Conservation (phyloP, 164 flowering plant species). For the Tinospora cordifolia region DNA sequence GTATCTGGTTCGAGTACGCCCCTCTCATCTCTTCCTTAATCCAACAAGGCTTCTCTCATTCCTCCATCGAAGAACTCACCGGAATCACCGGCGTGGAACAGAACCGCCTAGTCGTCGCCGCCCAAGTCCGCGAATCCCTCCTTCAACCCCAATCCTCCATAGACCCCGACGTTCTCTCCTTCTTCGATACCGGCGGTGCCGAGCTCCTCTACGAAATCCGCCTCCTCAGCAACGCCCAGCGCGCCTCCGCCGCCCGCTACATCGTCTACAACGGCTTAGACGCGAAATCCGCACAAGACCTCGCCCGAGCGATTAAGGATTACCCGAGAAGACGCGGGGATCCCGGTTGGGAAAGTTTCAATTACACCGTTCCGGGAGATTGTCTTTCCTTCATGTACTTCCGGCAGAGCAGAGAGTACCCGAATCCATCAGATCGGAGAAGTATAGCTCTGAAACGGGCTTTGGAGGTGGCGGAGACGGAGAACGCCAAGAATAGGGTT, state of each 20-base stretch:
- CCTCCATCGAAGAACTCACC: constrained; percentile 70
- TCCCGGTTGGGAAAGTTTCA: constrained; percentile 53
- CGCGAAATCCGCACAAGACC: constrained; percentile 41
- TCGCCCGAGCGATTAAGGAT: constrained; percentile 86
- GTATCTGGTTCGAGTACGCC: constrained; percentile 82
- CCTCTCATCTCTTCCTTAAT: constrained; percentile 58
- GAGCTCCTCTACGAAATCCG: constrained; percentile 70
- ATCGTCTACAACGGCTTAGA: constrained; percentile 35
- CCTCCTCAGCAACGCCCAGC: constrained; percentile 42
- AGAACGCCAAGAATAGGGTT: constrained; percentile 36
- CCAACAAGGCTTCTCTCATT: constrained; percentile 57
- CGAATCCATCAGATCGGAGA: constrained; percentile 30
- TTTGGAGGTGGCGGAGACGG: constrained; percentile 40
- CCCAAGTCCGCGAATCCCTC: constrained; percentile 66
- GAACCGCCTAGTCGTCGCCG: constrained; percentile 63
- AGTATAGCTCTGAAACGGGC: constrained; percentile 42
- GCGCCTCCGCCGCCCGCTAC: constrained; percentile 44
- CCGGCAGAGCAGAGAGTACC: constrained; percentile 58
- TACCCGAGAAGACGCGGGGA: constrained; percentile 60
- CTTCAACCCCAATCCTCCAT: constrained; percentile 33
- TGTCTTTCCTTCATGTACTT: constrained; percentile 60
- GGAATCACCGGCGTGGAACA: constrained; percentile 83
- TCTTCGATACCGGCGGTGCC: constrained; percentile 57
- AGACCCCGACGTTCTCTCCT: constrained; percentile 35
- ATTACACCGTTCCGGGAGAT: constrained; percentile 52